A percentile compares a stretch with the other conserved stretches of the same genome.
Conservation (phyloP, 163 green algal genomes). For the Scenedesmus sp. region DNA sequence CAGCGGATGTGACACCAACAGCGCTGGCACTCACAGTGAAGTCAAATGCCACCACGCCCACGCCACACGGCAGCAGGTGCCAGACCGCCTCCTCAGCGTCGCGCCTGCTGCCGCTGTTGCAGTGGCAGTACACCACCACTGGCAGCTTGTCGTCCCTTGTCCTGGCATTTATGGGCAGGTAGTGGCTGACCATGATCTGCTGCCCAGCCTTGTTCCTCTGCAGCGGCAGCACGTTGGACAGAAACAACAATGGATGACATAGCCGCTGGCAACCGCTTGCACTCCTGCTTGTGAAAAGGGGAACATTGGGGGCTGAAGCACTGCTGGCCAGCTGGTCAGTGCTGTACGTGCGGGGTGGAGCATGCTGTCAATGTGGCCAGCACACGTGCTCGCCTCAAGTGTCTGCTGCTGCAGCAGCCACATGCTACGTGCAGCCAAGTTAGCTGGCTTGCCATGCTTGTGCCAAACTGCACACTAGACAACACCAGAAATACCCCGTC, state of each 20-base stretch:
- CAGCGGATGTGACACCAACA: neutral
- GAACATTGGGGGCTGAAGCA: too few species aligned
- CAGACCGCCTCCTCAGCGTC: conserved; percentile 92
- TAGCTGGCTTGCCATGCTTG: neutral
- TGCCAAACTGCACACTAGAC: neutral
- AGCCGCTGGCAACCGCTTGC: neutral
- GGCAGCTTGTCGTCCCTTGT: conserved; percentile 64
- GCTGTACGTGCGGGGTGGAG: too few species aligned
- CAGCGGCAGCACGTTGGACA: neutral
- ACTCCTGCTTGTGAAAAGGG: neutral
- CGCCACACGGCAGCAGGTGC: conserved; percentile 85
- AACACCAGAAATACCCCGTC: neutral
- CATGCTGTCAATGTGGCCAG: too few species aligned
- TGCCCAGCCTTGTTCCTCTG: conserved; percentile 81
- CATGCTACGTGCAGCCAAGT: too few species aligned
- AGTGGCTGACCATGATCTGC: conserved; percentile 86
- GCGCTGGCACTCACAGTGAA: conserved; percentile 74
- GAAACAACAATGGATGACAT: neutral
- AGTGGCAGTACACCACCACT: conserved; percentile 96
- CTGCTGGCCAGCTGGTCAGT: too few species aligned
- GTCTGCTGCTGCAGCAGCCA: neutral
- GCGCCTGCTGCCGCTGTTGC: conserved; percentile 93
- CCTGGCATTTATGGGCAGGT: conserved; percentile 64
- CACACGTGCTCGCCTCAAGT: too few species aligned
- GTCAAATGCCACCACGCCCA: conserved; percentile 92